These are phyloP conservation scores for Corinectria fuckeliana DNA, from an alignment of 2,329 filamentous ascomycete genomes.

Conservation along the genomic window DNA sequence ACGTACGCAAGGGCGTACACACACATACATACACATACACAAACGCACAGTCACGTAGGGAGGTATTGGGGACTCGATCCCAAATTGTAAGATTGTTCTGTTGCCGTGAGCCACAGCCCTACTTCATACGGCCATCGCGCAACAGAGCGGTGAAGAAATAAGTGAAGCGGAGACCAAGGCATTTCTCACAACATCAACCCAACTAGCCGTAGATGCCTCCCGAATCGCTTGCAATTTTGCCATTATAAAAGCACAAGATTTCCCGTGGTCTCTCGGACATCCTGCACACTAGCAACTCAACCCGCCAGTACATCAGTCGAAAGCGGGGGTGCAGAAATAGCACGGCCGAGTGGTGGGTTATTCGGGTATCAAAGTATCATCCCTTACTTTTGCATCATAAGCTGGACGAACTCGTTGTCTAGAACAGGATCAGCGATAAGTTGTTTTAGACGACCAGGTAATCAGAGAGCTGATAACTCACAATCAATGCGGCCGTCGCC, in stretches of 20 bases:
- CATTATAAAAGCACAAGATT: slow-evolving; percentile 38
- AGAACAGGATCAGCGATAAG: slow-evolving; percentile 28
- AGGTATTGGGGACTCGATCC: not conserved
- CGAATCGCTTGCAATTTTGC: slow-evolving; percentile 42
- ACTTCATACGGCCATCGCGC: slow-evolving; percentile 29
- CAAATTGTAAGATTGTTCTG: slow-evolving; percentile 32
- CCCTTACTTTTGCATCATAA: slow-evolving; percentile 92
- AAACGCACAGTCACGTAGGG: not conserved
- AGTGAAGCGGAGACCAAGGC: slow-evolving; percentile 36
- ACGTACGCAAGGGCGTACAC: slow-evolving; percentile 2
- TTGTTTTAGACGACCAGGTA: not conserved
- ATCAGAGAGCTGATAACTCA: slow-evolving; percentile 51
- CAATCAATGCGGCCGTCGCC: slow-evolving; percentile 89
- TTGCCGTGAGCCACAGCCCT: slow-evolving; percentile 31
- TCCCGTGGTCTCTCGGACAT: slow-evolving; percentile 26
- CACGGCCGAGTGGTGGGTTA: slow-evolving; percentile 27
- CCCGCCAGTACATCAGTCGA: slow-evolving; percentile 8
- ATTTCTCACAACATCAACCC: slow-evolving; percentile 37
- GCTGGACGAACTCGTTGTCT: slow-evolving; percentile 94
- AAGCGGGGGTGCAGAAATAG: slow-evolving; percentile 22
- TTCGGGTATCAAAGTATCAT: slow-evolving; percentile 36
- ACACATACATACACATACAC: slow-evolving; percentile 12
- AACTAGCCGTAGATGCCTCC: slow-evolving; percentile 36
- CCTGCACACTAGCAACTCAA: slow-evolving; percentile 26
- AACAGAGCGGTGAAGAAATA: slow-evolving; percentile 30